phyloP scores from a whole-genome alignment of 1,284 basidiomycete species.

The Thelephora terrestris region DNA sequence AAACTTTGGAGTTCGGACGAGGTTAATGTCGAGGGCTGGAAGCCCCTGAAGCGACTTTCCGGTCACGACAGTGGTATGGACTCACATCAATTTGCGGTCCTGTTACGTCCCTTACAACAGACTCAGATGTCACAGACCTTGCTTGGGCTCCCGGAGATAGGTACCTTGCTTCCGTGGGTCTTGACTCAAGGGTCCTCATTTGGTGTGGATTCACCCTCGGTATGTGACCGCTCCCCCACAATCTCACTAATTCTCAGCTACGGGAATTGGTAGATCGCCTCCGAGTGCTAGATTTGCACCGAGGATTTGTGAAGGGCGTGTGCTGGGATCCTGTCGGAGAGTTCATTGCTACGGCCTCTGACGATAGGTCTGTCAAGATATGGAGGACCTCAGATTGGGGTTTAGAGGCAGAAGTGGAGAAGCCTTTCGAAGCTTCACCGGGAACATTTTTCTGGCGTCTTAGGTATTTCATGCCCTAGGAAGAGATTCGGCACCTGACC shows the following conservation, averaged over 20 bases:
- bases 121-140: slow-evolving; percentile 84
- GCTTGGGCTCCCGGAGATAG: slow-evolving; percentile 91
- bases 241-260: background rate
- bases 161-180: slow-evolving; percentile 88
- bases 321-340: slow-evolving; percentile 98
- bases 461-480: slow-evolving; percentile 40
- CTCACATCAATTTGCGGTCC: background rate
- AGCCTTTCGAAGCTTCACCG: slow-evolving; percentile 90
- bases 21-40: slow-evolving; percentile 96
- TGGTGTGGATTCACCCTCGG: slow-evolving; percentile 90
- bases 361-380: slow-evolving; percentile 93
- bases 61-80: slow-evolving; percentile 84
- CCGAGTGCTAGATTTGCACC: slow-evolving; percentile 78
- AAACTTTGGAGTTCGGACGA: slow-evolving; percentile 90
- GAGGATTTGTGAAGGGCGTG: slow-evolving; percentile 97
- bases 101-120: slow-evolving; percentile 9
- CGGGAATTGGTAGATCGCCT: slow-evolving; percentile 45
- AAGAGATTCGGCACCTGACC: background rate
- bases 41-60: slow-evolving; percentile 81
- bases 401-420: slow-evolving; percentile 73
- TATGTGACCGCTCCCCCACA: slow-evolving; percentile 23
- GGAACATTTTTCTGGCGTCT: slow-evolving; percentile 92
- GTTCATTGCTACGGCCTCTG: slow-evolving; percentile 93
- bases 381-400: slow-evolving; percentile 94
- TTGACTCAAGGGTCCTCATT: slow-evolving; percentile 86